Percentiles rank a stretch among this genome's conserved stretches.
phyloP scores from a whole-genome alignment of 108 stramenopile species.

The Cyclotella atomus region DNA sequence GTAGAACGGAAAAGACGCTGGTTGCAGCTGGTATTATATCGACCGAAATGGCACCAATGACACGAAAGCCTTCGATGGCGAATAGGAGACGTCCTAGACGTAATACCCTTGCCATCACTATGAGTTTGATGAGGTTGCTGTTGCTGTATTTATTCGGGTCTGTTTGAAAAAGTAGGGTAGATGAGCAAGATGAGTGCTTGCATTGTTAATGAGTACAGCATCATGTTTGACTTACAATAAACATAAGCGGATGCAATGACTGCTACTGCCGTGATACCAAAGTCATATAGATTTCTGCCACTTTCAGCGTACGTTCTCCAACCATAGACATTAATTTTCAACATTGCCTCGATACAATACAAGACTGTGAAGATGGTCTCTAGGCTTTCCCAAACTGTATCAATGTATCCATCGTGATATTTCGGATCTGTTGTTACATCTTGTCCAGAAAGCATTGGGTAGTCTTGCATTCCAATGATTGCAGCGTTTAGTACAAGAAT shows the following conservation, averaged over 20 bases:
- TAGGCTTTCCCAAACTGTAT: constrained; percentile 63
- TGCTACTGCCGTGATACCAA: constrained; percentile 59
- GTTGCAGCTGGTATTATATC: constrained; percentile 65
- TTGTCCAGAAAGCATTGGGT: constrained; percentile 66
- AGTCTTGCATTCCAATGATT: constrained; percentile 67
- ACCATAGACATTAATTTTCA: constrained; percentile 70
- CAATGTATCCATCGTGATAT: constrained; percentile 46
- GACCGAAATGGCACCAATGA: constrained; percentile 54
- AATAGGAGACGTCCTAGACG: constrained; percentile 70
- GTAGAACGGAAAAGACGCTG: constrained; percentile 56
- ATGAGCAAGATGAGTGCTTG: too few species aligned
- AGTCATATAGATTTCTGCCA: constrained; percentile 73
- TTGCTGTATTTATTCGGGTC: constrained; percentile 66
- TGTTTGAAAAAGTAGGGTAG: constrained; percentile 1
- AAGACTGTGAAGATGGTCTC: constrained; percentile 72
- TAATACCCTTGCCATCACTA: constrained; percentile 81
- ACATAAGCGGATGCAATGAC: constrained; percentile 65
- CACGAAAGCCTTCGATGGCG: constrained; percentile 57
- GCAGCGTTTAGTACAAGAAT: constrained; percentile 74
- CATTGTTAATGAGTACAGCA: not conserved
- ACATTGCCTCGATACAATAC: constrained; percentile 63
- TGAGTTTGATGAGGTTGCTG: constrained; percentile 62
- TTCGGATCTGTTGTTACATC: constrained; percentile 24
- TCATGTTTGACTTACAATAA: constrained; percentile 63
- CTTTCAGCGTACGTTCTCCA: constrained; percentile 67